phyloP scores from a whole-genome alignment of 2,329 filamentous ascomycete species.

The Fusarium chaquense region DNA sequence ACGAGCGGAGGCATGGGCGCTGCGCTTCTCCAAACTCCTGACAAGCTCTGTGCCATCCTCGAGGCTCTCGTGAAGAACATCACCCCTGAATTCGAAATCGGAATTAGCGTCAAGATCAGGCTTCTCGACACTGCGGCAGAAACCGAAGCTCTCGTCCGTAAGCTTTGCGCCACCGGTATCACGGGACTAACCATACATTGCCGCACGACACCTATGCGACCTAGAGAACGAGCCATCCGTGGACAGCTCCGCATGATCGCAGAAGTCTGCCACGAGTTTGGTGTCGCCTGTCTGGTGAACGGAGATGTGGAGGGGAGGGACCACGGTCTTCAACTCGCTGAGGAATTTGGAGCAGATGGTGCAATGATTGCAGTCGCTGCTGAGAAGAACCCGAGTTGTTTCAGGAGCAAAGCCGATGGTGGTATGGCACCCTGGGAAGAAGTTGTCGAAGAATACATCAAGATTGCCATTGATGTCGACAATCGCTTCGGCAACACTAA shows the following conservation, averaged over 20 bases:
- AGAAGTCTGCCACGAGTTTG: constrained; percentile 81
- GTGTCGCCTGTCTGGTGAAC: constrained; percentile 95
- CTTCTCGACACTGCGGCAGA: constrained; percentile 81
- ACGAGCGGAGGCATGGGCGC: constrained; percentile 96
- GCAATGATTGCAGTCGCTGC: constrained; percentile 97
- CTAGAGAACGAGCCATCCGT: constrained; percentile 86
- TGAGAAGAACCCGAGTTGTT: constrained; percentile 91
- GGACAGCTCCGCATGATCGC: constrained; percentile 88
- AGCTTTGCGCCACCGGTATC: constrained; percentile 88
- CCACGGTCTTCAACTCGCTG: constrained; percentile 76
- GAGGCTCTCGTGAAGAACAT: constrained; percentile 84
- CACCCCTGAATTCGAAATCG: constrained; percentile 81
- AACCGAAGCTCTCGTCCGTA: constrained; percentile 81
- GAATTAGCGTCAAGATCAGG: constrained; percentile 97
- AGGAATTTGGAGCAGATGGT: constrained; percentile 87
- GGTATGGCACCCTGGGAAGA: constrained; percentile 80
- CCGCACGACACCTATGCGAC: constrained; percentile 95
- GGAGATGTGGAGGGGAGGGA: constrained; percentile 86
- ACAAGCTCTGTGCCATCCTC: constrained; percentile 85
- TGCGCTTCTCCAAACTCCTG: constrained; percentile 85
- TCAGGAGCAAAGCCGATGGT: constrained; percentile 76
- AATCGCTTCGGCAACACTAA: constrained; percentile 96
- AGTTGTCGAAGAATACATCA: constrained; percentile 81
- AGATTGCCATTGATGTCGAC: constrained; percentile 77
- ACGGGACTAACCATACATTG: constrained; percentile 94